Conservation (phyloP, 441 rosid species). For the Pelargonium fulgidum region DNA sequence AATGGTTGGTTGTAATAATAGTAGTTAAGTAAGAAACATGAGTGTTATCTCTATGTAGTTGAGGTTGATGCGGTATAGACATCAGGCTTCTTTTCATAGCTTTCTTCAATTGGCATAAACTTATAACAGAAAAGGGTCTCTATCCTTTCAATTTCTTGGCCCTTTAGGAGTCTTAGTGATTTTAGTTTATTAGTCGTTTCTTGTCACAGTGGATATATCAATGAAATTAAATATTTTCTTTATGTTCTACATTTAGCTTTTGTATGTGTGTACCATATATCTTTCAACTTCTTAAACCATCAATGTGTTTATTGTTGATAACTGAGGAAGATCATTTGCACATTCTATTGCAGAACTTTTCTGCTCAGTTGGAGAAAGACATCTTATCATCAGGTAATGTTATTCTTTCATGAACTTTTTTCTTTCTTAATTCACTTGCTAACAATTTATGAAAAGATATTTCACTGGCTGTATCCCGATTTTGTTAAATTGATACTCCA, state of each 20-base stretch:
- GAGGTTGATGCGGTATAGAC: neutral
- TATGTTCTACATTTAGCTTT: neutral
- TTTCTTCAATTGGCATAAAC: neutral
- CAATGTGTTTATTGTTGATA: slow-evolving; percentile 14
- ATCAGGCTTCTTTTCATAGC: neutral
- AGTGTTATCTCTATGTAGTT: neutral
- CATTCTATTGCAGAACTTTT: slow-evolving; percentile 67
- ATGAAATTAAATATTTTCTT: no score
- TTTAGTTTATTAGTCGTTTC: neutral
- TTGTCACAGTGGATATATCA: neutral
- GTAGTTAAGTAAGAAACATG: neutral
- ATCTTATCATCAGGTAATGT: slow-evolving; percentile 68
- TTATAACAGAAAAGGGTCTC: neutral
- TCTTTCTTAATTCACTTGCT: neutral
- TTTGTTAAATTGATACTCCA: neutral
- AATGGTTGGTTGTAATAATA: neutral
- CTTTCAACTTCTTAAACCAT: neutral
- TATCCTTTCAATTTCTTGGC: neutral
- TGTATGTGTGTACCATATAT: neutral
- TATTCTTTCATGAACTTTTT: neutral
- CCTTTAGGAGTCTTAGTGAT: neutral
- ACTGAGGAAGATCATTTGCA: slow-evolving; percentile 15
- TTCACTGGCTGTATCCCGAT: no score
- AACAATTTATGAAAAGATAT: no score
- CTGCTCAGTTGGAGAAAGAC: slow-evolving; percentile 96